Evolutionary conservation across 1,284 basidiomycete species (phyloP), one percentile per base, ranked within the genome.

Genomic region (Acaromyces ingoldii): DNA sequence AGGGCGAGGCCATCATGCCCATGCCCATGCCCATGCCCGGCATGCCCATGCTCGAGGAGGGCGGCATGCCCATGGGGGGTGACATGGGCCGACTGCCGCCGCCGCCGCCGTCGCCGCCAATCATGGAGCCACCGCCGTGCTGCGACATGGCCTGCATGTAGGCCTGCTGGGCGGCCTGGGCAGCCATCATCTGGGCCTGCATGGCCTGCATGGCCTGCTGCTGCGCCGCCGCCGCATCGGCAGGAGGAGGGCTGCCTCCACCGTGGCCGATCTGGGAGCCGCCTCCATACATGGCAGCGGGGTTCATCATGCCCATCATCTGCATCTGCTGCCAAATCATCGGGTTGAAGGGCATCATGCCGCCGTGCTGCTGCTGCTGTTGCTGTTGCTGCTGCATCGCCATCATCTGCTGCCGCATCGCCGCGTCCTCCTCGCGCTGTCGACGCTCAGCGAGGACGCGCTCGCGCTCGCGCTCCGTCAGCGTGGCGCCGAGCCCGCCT

Each of bases 401-500:
- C 73, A 93, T 91, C 76, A 89, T 85, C 51, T 85, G 82, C 73
- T 95, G 89, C 55, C 88, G 82, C 30, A 92, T 89, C 74, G 95
- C 89, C 56, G 91, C 83, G 74, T 92, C 87, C 62, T 92, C 84
- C 72, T 93, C 91, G 38, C 91, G 81, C 60, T 93, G 91, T 77
- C 93, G 89, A 67, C 76, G 54, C 37, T 61, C 61, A 31, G 49
- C 58, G n/a, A 47, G 55, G 28, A 65, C 65, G 72, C 89, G 87
- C 74, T 97, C 91, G 42, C 91, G 83, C 77, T 97, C 92, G 33
- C 91, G 83, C 78, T 97, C 92, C 1, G 93, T 97, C 63, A 98
- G 79, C 1, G 89, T 84, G 26, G 92, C 91, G 51, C 93, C 93
- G 28, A 95, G 83, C 24, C 93, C 93, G 49, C 93, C 92, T 46